Conservation (phyloP, 2,329 filamentous ascomycete genomes). For the Hypoxylon sp. region DNA sequence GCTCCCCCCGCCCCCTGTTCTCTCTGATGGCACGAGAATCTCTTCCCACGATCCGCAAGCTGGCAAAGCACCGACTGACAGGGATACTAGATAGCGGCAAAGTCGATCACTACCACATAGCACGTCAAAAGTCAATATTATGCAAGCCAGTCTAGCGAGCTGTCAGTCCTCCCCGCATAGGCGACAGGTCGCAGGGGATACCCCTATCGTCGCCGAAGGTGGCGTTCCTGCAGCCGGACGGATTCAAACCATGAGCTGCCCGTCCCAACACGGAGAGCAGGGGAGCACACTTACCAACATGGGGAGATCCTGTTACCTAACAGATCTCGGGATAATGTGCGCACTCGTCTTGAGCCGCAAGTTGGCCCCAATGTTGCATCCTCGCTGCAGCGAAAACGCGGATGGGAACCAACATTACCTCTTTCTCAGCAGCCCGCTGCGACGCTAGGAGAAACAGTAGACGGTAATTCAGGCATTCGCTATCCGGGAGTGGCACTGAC, state of each 20-base stretch:
- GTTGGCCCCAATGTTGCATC: constrained; percentile 16
- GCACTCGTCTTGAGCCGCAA: constrained; percentile 29
- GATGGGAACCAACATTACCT: constrained; percentile 2
- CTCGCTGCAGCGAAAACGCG: constrained; percentile 17
- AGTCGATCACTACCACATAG: constrained; percentile 17
- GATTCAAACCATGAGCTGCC: constrained; percentile 1
- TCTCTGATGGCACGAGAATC: constrained; percentile 1
- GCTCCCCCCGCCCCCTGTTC: background rate
- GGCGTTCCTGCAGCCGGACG: constrained; percentile 23
- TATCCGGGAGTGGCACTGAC: background rate
- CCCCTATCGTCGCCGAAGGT: constrained; percentile 12
- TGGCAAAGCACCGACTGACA: background rate
- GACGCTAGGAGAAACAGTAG: background rate
- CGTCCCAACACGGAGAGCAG: background rate
- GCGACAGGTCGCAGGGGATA: constrained; percentile 5
- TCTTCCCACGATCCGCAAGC: background rate
- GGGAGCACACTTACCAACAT: background rate
- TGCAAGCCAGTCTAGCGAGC: constrained; percentile 26
- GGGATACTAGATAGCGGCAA: constrained; percentile 10
- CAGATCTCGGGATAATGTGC: background rate
- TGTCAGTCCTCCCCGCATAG: constrained; percentile 2
- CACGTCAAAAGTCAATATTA: constrained; percentile 28
- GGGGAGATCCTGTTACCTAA: background rate
- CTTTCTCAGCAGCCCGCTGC: constrained; percentile 5
- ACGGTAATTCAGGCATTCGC: constrained; percentile 9